Evolutionary conservation across 2,329 filamentous ascomycete species (phyloP), one percentile per base, ranked within the genome.

Genomic region (Alternaria ventricosa): DNA sequence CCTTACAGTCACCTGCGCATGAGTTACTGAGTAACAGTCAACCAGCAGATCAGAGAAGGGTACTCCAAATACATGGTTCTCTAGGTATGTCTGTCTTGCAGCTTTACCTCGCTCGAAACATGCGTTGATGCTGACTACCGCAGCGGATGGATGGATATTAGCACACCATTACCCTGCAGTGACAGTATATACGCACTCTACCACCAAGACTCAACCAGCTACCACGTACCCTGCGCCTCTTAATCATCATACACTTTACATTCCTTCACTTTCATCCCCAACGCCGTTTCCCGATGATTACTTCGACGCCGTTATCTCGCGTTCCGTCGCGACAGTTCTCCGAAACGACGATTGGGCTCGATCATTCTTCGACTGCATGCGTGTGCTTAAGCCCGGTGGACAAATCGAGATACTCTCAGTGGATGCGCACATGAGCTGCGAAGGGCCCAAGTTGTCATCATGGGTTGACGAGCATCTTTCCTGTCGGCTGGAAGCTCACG

Each of bases 331-430:
- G 5, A 73, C 70, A 3, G 61, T 63, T 25, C 62, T 75, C 22
- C 70, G 70, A 54, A 73, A 75, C 56, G 70, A 74, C 23, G 70
- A 75, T 23, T 75, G 72, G 71, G 69, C 71, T 10, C 71, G 68
- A 23, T 64, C 64, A n/a, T 75, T 75, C 63, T 72, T 72, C 44
- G 72, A 75, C 65, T 74, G 68, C 58, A 71, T 71, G 66, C 72
- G 72, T 22, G 67, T 72, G 25, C 72, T 75, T 44, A 75, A 75
- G 49, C 69, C 72, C 7, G 71, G 72, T 43, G 72, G 71, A 22
- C 70, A 72, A 12, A 70, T 75, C 10, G 72, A 75, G 45, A 70
- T 75, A 28, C 67, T 74, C 11, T 70, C 71, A 20, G 56, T 75
- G 8, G 72, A 74, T 45, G 68, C 71, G 23, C 70, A 75, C 53